These are phyloP conservation scores for Neocallimastix lanati DNA, from an alignment of 192 early-diverging fungal genomes.

Conservation along the genomic window DNA sequence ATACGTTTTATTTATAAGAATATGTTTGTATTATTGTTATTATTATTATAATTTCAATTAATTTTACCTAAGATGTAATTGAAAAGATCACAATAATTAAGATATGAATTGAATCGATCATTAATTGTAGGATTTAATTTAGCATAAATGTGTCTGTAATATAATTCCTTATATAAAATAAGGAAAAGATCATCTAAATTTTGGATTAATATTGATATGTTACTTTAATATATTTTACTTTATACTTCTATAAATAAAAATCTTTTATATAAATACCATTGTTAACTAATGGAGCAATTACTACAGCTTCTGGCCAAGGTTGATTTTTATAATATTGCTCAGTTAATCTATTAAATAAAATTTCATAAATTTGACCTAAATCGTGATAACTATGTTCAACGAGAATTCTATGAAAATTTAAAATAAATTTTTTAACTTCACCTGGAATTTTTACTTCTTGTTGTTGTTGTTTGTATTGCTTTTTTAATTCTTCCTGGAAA, in stretches of 20 bases:
- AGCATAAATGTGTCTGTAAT: constrained; percentile 92
- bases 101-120: constrained; percentile 77
- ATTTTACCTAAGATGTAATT: constrained; percentile 86
- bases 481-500: background rate
- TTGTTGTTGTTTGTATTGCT: background rate
- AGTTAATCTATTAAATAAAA: constrained; percentile 72
- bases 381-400: constrained; percentile 67
- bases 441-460: constrained; percentile 54
- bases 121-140: constrained; percentile 75
- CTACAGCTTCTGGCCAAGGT: constrained; percentile 75
- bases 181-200: constrained; percentile 72
- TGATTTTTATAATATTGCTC: constrained; percentile 78
- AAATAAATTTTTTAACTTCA: constrained; percentile 63
- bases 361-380: constrained; percentile 72
- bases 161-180: constrained; percentile 88
- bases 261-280: too few relatives aligned
- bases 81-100: constrained; percentile 94
- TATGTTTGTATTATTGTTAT: too few relatives aligned
- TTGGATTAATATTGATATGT: too few relatives aligned
- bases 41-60: too few relatives aligned
- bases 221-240: too few relatives aligned
- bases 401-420: constrained; percentile 62
- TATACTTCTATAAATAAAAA: too few relatives aligned
- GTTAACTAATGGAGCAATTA: constrained; percentile 58
- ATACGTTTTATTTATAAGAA: too few relatives aligned